phyloP scores from a whole-genome alignment of 2,329 filamentous ascomycete species.

The Sclerotinia minor region DNA sequence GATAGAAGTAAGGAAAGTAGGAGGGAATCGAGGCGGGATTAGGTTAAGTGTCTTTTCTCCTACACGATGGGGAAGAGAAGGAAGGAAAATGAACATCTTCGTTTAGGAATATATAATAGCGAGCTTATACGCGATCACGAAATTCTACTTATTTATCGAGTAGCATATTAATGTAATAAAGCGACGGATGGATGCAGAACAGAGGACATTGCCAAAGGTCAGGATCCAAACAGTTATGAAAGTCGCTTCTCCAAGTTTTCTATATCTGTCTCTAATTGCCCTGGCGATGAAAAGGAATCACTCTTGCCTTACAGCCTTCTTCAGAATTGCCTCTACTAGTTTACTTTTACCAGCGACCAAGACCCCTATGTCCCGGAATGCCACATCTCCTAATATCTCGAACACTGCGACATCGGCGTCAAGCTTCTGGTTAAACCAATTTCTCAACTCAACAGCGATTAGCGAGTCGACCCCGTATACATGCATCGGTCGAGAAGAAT shows the following conservation, averaged over 20 bases:
- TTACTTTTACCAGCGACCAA: background rate
- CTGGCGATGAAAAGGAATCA: background rate
- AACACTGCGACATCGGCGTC: slow-evolving; percentile 44
- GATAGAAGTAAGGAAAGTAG: slow-evolving; percentile 33
- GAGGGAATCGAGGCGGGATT: slow-evolving; percentile 32
- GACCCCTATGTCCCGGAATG: background rate
- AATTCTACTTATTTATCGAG: background rate
- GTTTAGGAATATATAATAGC: background rate
- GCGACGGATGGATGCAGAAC: background rate
- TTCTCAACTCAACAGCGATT: slow-evolving; percentile 54
- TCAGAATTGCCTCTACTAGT: background rate
- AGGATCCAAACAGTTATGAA: background rate
- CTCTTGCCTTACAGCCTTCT: background rate
- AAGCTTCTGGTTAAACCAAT: slow-evolving; percentile 49
- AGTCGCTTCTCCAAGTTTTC: background rate
- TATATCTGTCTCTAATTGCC: background rate
- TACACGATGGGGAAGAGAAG: background rate
- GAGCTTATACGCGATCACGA: too few species aligned
- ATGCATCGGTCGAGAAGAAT: slow-evolving; percentile 43
- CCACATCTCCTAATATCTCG: slow-evolving; percentile 25
- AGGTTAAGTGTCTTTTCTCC: slow-evolving; percentile 25
- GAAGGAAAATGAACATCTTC: background rate
- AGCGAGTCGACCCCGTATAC: slow-evolving; percentile 54
- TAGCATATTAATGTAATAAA: background rate
- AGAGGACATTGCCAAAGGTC: background rate